Evolutionary conservation across 768 basidiomycete genomes (phyloP).

Genomic region (Lentinus tigrinus): DNA sequence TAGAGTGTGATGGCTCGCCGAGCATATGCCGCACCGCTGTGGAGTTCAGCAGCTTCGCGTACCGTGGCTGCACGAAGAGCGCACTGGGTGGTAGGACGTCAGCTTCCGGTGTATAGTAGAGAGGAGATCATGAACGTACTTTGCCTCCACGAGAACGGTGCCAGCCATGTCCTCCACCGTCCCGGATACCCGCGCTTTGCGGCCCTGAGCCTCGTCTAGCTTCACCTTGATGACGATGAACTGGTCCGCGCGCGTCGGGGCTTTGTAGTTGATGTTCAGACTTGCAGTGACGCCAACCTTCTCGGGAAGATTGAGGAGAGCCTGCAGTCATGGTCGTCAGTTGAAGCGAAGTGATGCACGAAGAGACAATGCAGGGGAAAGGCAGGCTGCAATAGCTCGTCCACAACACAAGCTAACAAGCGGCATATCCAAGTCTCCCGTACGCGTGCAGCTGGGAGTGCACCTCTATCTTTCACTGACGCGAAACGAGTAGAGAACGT

Average conservation of each 20-base stretch:
- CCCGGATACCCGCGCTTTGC: constrained; percentile 73
- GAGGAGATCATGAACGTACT: constrained; percentile 45
- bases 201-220: constrained; percentile 66
- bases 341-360: not conserved
- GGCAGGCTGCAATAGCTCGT: not conserved
- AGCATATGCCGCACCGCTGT: constrained; percentile 59
- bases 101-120: not conserved
- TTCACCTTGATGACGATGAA: constrained; percentile 80
- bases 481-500: too few species aligned
- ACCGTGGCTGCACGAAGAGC: constrained; percentile 86
- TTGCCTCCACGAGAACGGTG: constrained; percentile 76
- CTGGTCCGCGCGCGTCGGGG: constrained; percentile 88
- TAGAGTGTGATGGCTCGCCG: constrained; percentile 47
- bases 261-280: constrained; percentile 76
- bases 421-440: not conserved
- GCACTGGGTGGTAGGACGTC: constrained; percentile 43
- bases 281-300: constrained; percentile 93
- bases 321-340: constrained; percentile 43
- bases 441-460: too few species aligned
- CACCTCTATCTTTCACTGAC: too few species aligned
- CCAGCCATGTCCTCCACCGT: constrained; percentile 81
- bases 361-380: too few species aligned
- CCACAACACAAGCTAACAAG: not conserved
- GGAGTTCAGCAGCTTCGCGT: constrained; percentile 73
- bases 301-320: constrained; percentile 80